phyloP scores from a whole-genome alignment of 257 asterid genomes.

The Forsythia viridissima region DNA sequence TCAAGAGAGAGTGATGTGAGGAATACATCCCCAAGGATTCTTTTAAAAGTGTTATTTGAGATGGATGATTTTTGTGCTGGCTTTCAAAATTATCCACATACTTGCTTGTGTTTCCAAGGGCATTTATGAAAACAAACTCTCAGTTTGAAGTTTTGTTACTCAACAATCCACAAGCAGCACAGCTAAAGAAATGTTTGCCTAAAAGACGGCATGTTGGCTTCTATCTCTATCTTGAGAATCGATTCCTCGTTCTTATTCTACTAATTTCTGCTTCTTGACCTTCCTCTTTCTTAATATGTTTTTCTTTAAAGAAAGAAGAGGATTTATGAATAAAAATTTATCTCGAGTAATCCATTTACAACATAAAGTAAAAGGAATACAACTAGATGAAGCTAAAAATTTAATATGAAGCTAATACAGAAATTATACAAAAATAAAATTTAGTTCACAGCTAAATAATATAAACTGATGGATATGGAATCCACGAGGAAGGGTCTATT shows the following conservation, averaged over 20 bases:
- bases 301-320: not conserved
- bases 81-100: not conserved
- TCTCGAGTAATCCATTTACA: not conserved
- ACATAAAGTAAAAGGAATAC: not conserved
- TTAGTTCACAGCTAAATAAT: not conserved
- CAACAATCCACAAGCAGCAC: not conserved
- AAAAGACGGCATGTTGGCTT: not conserved
- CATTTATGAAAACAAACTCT: not conserved
- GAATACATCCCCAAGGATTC: not conserved
- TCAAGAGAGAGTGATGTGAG: not conserved
- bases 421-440: not conserved
- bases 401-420: not conserved
- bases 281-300: not conserved
- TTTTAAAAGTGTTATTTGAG: not conserved
- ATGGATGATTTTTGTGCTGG: not conserved
- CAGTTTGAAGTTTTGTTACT: not conserved
- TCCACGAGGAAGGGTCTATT: not conserved
- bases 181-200: not conserved
- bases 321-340: not conserved
- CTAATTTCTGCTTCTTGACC: not conserved
- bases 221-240: not conserved
- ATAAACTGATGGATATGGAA: not conserved
- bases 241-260: not conserved
- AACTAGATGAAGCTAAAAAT: not conserved
- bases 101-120: not conserved